phyloP scores from a whole-genome alignment of 2,329 filamentous ascomycete genomes.

The Thielaviopsis cerberus region DNA sequence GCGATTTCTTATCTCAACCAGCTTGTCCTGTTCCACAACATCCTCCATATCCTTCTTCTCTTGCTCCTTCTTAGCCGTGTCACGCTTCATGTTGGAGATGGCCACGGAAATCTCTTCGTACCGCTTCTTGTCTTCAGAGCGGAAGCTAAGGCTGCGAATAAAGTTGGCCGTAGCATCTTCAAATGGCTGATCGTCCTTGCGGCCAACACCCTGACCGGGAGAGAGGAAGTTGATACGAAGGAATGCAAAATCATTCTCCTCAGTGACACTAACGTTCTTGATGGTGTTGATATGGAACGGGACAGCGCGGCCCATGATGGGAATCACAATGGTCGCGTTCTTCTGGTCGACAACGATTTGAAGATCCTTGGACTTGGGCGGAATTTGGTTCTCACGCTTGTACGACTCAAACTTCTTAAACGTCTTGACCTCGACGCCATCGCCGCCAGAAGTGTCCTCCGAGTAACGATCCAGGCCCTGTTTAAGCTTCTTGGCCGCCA shows the following conservation, averaged over 20 bases:
- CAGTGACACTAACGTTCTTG: conserved; percentile 96
- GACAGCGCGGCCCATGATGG: conserved; percentile 92
- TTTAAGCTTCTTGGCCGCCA: conserved; percentile 70
- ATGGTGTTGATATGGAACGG: conserved; percentile 96
- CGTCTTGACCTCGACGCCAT: conserved; percentile 87
- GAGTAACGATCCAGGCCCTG: conserved; percentile 74
- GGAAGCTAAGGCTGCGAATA: conserved; percentile 83
- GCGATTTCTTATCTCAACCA: conserved; percentile 83
- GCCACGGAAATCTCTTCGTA: conserved; percentile 82
- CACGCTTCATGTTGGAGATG: conserved; percentile 92
- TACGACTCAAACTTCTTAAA: conserved; percentile 99
- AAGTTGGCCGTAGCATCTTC: conserved; percentile 94
- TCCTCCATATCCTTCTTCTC: conserved; percentile 99
- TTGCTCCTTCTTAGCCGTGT: conserved; percentile 77
- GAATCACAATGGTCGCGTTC: conserved; percentile 74
- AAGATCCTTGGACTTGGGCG: conserved; percentile 62
- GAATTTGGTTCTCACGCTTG: conserved; percentile 91
- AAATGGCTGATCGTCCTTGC: conserved; percentile 94
- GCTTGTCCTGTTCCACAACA: conserved; percentile 95
- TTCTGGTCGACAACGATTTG: conserved; percentile 82
- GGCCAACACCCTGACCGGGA: conserved; percentile 86
- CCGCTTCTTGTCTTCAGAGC: conserved; percentile 72
- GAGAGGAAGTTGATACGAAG: conserved; percentile 94
- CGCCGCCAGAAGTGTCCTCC: conserved; percentile 65
- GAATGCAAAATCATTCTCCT: conserved; percentile 85